phyloP scores from a whole-genome alignment of 2,329 filamentous ascomycete species.

The Cryphonectria carpinicola region DNA sequence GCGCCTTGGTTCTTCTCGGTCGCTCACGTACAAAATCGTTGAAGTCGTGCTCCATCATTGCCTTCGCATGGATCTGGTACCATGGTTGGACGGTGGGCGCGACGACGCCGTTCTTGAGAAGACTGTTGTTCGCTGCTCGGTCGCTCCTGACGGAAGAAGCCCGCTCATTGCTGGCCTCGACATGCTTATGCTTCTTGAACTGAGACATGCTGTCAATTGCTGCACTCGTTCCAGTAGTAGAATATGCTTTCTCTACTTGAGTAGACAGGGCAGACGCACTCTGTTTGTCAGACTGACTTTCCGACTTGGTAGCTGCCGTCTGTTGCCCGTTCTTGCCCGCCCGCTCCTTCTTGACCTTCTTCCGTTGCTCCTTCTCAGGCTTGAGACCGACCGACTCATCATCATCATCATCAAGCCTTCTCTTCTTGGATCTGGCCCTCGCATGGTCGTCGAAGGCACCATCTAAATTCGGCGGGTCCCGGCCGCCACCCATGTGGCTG shows the following conservation, averaged over 20 bases:
- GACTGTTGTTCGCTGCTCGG: background rate
- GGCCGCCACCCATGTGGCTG: background rate
- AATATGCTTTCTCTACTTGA: background rate
- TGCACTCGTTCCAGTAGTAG: slow-evolving; percentile 7
- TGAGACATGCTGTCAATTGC: slow-evolving; percentile 21
- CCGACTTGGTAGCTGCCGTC: background rate
- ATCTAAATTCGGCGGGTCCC: slow-evolving; percentile 8
- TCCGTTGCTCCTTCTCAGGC: slow-evolving; percentile 14
- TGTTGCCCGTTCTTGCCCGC: background rate
- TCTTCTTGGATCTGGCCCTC: slow-evolving; percentile 8
- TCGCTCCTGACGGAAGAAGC: background rate
- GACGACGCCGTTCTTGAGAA: background rate
- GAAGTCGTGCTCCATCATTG: slow-evolving; percentile 22
- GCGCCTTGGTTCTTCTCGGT: slow-evolving; percentile 2
- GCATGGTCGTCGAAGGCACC: slow-evolving; percentile 21
- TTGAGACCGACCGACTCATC: background rate
- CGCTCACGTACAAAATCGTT: slow-evolving; percentile 21
- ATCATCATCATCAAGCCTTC: slow-evolving; percentile 8
- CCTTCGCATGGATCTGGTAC: slow-evolving; percentile 24
- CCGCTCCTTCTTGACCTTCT: slow-evolving; percentile 23
- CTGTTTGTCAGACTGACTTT: slow-evolving; percentile 5
- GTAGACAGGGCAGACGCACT: background rate
- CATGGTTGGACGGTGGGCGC: slow-evolving; percentile 14
- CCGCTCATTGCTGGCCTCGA: slow-evolving; percentile 4
- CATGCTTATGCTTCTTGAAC: slow-evolving; percentile 8